Evolutionary conservation across 768 basidiomycete genomes (phyloP), one percentile per base, ranked within the genome.

Genomic region (Solioccasus polychromus): DNA sequence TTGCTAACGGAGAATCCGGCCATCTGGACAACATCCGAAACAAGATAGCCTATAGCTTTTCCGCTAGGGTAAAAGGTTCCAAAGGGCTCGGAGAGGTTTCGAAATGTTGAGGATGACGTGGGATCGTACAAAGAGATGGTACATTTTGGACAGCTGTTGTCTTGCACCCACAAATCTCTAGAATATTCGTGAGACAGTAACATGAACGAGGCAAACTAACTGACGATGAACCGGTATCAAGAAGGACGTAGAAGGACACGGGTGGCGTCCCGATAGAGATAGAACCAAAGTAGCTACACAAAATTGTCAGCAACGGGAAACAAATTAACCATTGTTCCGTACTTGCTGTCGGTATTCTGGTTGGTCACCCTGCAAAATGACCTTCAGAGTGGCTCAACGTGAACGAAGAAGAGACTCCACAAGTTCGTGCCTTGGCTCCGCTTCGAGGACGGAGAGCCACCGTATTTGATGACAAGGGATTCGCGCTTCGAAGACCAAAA

Each of bases 81-180:
- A 63, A 97, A 95, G 0, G 72, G 30, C 0, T 70, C 63, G 17
- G 77, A 73, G 3, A 71, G 55, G 42, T 84, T 79, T 7, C 65
- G 63, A 62, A 83, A 91, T 1, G 82, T 72, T 0, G 83, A 80
- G 0, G 86, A 91, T 0, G 71, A 60, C 23, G 72, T 52, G 0
- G 77, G 47, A 51, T 80, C 64, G 62, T 81, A 86, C 0, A 71
- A 71, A 1, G 74, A 52, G 1, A 79, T 61, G 5, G 61, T 59
- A 42, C 85, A 83, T 3, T 78, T 74, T 4, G 59, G 48, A 55
- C 85, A 89, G 14, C 62, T 63, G 3, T 60, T 47, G 28, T 74
- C 79, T 0, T 83, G 84, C 3, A 97, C 71, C 93, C 93, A 98
- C 29, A 96, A 74, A 62, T 97, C 94, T 39, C 83, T 85, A n/a